phyloP scores from a whole-genome alignment of 495 filamentous ascomycete species.

The Schizothecium vesticola region DNA sequence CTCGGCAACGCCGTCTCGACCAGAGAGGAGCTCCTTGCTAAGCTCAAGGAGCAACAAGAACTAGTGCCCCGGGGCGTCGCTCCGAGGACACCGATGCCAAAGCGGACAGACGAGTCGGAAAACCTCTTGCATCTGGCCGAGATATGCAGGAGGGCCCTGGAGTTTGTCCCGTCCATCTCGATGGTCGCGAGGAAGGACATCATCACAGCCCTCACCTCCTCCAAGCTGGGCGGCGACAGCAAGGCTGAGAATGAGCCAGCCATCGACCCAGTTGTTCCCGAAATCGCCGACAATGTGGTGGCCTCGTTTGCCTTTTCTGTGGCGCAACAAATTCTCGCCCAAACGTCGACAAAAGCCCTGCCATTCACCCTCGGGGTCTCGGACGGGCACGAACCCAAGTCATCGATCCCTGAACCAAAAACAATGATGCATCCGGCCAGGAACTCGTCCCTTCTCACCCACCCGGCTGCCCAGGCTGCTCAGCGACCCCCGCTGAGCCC shows the following conservation, averaged over 20 bases:
- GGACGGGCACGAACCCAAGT: conserved; percentile 45
- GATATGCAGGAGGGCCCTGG: conserved; percentile 68
- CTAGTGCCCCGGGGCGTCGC: conserved; percentile 48
- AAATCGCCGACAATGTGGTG: conserved; percentile 74
- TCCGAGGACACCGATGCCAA: conserved; percentile 38
- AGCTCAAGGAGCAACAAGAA: conserved; percentile 53
- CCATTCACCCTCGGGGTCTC: conserved; percentile 48
- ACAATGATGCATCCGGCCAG: conserved; percentile 59
- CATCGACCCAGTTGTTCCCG: conserved; percentile 32
- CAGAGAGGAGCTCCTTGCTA: conserved; percentile 50
- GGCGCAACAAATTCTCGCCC: conserved; percentile 67
- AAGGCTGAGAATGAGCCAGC: background rate
- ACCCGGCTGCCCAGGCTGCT: conserved; percentile 12
- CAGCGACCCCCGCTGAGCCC: conserved; percentile 40
- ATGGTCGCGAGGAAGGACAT: conserved; percentile 75
- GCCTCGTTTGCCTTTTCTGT: conserved; percentile 81
- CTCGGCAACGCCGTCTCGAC: conserved; percentile 65
- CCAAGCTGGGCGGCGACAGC: conserved; percentile 22
- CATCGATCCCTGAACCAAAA: conserved; percentile 54
- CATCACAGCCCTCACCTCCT: conserved; percentile 36
- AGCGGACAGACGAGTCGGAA: conserved; percentile 56
- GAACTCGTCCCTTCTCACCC: conserved; percentile 45
- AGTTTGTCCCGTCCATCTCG: conserved; percentile 74
- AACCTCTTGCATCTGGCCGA: conserved; percentile 73
- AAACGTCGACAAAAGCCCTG: conserved; percentile 65